Conservation (phyloP, 345 rosid species). For the Eutrema heterophyllum region DNA sequence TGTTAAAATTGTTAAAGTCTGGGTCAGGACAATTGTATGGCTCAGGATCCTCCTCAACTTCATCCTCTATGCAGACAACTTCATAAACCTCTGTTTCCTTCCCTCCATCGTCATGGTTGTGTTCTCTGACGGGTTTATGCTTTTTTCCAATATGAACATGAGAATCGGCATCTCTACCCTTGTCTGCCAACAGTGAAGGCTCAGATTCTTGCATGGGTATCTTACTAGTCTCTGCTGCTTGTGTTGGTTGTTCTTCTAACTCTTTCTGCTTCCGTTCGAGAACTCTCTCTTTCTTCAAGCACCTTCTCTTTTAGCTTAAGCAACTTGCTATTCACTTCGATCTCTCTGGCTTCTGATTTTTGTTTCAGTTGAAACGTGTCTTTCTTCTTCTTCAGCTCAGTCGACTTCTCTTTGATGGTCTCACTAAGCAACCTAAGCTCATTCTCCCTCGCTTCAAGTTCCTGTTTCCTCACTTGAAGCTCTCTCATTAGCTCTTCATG, state of each 20-base stretch:
- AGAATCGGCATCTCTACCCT: not conserved
- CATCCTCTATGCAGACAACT: constrained; percentile 1
- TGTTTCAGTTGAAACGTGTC: not conserved
- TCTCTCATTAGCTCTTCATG: not conserved
- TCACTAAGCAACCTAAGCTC: not conserved
- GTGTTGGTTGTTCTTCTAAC: not conserved
- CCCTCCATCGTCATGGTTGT: not conserved
- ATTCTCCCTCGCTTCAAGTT: constrained; percentile 9
- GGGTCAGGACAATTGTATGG: constrained; percentile 46
- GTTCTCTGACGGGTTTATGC: not conserved
- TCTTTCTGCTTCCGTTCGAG: not conserved
- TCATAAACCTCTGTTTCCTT: not conserved
- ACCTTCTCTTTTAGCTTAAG: not conserved
- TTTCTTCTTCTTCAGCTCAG: constrained; percentile 4
- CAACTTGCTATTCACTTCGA: not conserved
- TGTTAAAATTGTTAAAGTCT: constrained; percentile 61
- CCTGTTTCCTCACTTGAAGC: not conserved
- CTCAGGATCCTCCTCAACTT: constrained; percentile 15
- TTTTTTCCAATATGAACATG: not conserved
- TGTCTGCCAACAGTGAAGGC: not conserved
- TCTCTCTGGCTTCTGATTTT: not conserved
- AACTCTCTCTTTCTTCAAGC: not conserved
- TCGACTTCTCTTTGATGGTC: not conserved
- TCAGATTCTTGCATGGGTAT: not conserved
- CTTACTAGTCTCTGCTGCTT: not conserved